These are phyloP conservation scores for Mucor circinelloides DNA, from an alignment of 371 early-diverging fungal species.

Conservation along the genomic window DNA sequence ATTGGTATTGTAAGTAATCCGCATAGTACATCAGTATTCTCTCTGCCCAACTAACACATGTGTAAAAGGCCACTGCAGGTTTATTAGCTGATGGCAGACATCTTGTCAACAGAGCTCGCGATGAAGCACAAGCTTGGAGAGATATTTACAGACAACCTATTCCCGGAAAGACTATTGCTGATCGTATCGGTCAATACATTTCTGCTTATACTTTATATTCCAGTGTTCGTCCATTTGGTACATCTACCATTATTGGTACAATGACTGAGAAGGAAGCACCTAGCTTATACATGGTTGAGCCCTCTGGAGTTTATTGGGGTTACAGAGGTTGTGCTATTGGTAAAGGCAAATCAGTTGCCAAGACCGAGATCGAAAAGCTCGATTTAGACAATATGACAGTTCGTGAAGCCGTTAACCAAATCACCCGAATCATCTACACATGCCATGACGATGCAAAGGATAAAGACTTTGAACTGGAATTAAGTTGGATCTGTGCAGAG, in stretches of 20 bases:
- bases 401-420: conserved; percentile 91
- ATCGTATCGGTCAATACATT: conserved; percentile 90
- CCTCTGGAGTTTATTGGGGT: conserved; percentile 96
- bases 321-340: conserved; percentile 95
- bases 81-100: conserved; percentile 95
- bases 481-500: conserved; percentile 95
- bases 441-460: conserved; percentile 98
- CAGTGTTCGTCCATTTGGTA: conserved; percentile 97
- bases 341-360: conserved; percentile 96
- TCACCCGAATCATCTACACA: conserved; percentile 93
- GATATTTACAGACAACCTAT: conserved; percentile 84
- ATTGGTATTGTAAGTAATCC: conserved; percentile 79
- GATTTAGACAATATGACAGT: conserved; percentile 83
- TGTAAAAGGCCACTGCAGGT: conserved; percentile 84
- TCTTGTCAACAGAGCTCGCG: conserved; percentile 86
- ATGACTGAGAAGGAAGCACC: conserved; percentile 73
- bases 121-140: conserved; percentile 91
- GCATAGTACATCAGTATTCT: not conserved
- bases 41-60: not conserved
- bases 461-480: conserved; percentile 96
- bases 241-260: conserved; percentile 81
- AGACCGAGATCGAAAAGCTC: conserved; percentile 97
- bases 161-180: conserved; percentile 91
- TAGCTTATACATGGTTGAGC: conserved; percentile 93
- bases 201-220: conserved; percentile 97